Evolutionary conservation across 371 early-diverging fungal genomes (phyloP).

Genomic region (Mucor lusitanicus): DNA sequence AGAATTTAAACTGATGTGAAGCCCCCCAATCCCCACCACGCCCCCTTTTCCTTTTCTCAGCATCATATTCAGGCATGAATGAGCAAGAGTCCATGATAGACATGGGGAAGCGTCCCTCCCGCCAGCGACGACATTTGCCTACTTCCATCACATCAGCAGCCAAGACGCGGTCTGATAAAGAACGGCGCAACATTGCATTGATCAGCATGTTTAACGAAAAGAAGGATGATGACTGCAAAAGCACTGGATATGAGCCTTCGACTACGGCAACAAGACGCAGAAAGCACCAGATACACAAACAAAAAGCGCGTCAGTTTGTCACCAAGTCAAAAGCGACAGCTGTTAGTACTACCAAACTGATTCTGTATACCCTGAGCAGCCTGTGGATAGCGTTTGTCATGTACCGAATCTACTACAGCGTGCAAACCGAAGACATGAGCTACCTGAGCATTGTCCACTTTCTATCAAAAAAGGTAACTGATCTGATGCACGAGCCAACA

Average conservation of each 20-base stretch:
- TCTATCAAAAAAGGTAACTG: slow-evolving; percentile 11
- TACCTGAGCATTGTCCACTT: slow-evolving; percentile 24
- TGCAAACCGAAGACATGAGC: slow-evolving; percentile 9
- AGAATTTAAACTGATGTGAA: neutral
- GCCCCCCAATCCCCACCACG: neutral
- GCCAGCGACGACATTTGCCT: slow-evolving; percentile 26
- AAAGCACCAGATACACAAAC: neutral
- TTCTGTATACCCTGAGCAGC: neutral
- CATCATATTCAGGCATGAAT: neutral
- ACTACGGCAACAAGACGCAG: neutral
- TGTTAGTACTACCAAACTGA: neutral
- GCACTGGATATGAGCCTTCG: neutral
- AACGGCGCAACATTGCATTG: slow-evolving; percentile 2
- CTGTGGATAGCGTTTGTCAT: slow-evolving; percentile 17
- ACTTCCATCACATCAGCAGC: slow-evolving; percentile 11
- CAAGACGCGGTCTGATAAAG: neutral
- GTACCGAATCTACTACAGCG: slow-evolving; percentile 5
- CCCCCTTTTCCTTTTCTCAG: neutral
- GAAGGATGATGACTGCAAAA: neutral
- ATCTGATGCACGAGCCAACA: slow-evolving; percentile 2
- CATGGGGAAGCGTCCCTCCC: slow-evolving; percentile 20
- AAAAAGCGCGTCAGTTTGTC: neutral
- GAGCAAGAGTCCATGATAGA: slow-evolving; percentile 13
- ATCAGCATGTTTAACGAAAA: slow-evolving; percentile 5
- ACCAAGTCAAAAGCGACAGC: neutral